These are phyloP conservation scores for Sarocladium strictum DNA, from an alignment of 2,329 filamentous ascomycete genomes.

Conservation along the genomic window DNA sequence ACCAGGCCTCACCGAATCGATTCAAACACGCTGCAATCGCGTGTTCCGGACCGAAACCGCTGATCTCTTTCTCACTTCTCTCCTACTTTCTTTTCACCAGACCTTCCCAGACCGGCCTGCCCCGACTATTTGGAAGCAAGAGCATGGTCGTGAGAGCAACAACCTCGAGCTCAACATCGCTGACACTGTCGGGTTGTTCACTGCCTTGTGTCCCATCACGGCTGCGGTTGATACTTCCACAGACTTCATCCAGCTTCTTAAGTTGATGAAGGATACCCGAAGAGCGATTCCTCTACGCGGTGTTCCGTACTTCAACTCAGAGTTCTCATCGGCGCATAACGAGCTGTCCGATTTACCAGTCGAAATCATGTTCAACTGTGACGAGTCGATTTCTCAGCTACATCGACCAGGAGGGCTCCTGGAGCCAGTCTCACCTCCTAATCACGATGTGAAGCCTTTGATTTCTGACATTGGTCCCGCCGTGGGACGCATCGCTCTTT, in stretches of 20 bases:
- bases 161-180: constrained; percentile 43
- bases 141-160: constrained; percentile 39
- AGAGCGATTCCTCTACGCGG: constrained; percentile 38
- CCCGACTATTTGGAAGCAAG: constrained; percentile 50
- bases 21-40: constrained; percentile 36
- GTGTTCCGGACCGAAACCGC: constrained; percentile 45
- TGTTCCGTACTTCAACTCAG: constrained; percentile 42
- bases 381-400: constrained; percentile 42
- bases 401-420: constrained; percentile 43
- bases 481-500: constrained; percentile 43
- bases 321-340: constrained; percentile 27
- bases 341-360: constrained; percentile 36
- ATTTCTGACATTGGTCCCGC: constrained; percentile 38
- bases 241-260: constrained; percentile 44
- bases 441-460: constrained; percentile 28
- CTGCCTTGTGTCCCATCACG: constrained; percentile 46
- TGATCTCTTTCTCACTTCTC: constrained; percentile 47
- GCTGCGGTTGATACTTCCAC: constrained; percentile 36
- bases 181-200: constrained; percentile 56
- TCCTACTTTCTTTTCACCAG: constrained; percentile 49
- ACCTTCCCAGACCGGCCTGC: constrained; percentile 45
- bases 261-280: constrained; percentile 47
- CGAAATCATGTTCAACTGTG: constrained; percentile 54
- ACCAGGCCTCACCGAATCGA: constrained; percentile 33
- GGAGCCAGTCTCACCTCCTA: constrained; percentile 37